Conservation (phyloP, 2,329 filamentous ascomycete species). For the Aspergillus luchuensis region DNA sequence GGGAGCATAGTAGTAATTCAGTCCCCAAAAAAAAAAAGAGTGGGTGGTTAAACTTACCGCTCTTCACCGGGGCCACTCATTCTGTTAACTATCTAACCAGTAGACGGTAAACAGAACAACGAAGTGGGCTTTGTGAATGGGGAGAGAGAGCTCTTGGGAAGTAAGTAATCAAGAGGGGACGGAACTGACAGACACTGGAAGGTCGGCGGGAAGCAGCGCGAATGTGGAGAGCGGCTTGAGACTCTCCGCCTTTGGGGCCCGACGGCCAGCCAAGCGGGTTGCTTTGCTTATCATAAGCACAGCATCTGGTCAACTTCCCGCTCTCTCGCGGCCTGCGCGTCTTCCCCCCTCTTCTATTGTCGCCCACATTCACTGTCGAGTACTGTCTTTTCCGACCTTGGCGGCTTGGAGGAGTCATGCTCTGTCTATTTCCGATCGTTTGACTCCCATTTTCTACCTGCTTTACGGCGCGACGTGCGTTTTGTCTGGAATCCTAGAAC, state of each 20-base stretch:
- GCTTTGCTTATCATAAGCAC: conserved; percentile 4
- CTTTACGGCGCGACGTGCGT: conserved; percentile 12
- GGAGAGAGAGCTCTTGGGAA: neutral
- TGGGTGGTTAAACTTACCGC: conserved; percentile 29
- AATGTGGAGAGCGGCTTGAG: neutral
- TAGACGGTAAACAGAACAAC: neutral
- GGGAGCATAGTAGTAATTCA: neutral
- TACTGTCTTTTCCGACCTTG: neutral
- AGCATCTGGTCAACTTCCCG: neutral
- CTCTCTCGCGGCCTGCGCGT: conserved; percentile 18
- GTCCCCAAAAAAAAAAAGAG: neutral
- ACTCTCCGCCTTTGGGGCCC: conserved; percentile 18
- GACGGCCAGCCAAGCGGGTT: neutral
- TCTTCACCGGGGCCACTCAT: conserved; percentile 44
- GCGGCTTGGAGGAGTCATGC: conserved; percentile 18
- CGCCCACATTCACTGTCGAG: neutral
- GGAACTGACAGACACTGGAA: neutral
- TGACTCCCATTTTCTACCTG: conserved; percentile 8
- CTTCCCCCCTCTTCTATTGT: conserved; percentile 8
- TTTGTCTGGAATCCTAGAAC: conserved; percentile 10
- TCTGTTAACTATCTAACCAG: conserved; percentile 16
- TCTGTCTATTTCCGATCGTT: conserved; percentile 1
- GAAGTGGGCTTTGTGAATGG: neutral
- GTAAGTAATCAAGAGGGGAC: neutral
- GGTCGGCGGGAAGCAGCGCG: neutral